Percentiles rank a stretch among this genome's conserved stretches.
Conservation (phyloP, 2,329 filamentous ascomycete species). For the Phialophora macrospora region DNA sequence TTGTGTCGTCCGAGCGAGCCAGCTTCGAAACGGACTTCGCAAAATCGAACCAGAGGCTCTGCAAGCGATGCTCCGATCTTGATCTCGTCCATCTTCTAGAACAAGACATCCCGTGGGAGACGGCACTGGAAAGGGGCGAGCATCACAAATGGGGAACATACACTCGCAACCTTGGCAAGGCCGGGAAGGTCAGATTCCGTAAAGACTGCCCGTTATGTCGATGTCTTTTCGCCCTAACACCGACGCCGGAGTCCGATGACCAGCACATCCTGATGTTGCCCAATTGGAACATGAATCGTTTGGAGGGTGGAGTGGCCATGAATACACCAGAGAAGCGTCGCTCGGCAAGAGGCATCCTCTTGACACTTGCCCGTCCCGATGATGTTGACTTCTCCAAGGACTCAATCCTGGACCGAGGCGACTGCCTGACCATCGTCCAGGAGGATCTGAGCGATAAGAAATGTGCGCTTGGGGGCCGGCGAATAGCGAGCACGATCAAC, state of each 20-base stretch:
- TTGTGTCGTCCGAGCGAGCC: not conserved
- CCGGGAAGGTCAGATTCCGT: not conserved
- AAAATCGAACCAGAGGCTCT: not conserved
- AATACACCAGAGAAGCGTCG: not conserved
- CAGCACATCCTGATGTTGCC: not conserved
- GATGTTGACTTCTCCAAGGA: not conserved
- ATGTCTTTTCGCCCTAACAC: not conserved
- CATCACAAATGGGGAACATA: not conserved
- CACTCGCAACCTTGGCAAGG: not conserved
- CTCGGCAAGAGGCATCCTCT: conserved; percentile 1
- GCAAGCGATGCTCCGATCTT: not conserved
- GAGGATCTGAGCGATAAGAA: not conserved
- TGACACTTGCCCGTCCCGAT: not conserved
- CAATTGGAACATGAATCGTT: conserved; percentile 1
- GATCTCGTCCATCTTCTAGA: not conserved
- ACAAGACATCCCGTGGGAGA: not conserved
- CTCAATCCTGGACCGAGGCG: not conserved
- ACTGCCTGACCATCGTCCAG: not conserved
- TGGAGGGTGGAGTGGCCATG: conserved; percentile 2
- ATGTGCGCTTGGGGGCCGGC: not conserved
- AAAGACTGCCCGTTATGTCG: conserved; percentile 1
- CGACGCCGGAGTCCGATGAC: not conserved
- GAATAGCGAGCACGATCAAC: not conserved
- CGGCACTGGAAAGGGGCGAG: not conserved
- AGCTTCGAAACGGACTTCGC: not conserved